Conservation (phyloP, 208 protist genomes). For the Crithidia brevicula region DNA sequence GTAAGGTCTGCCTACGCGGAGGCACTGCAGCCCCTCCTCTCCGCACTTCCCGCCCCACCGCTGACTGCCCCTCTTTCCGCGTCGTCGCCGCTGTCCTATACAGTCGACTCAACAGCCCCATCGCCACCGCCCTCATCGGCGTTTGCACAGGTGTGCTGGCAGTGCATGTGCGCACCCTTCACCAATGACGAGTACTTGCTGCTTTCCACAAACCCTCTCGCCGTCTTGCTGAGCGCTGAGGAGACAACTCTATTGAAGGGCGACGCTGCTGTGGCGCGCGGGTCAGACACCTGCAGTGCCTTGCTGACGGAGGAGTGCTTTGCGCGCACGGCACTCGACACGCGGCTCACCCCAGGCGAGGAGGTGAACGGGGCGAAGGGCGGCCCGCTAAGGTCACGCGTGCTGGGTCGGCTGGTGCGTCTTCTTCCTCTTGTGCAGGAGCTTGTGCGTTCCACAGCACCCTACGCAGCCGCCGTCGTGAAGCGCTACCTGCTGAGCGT, state of each 20-base stretch:
- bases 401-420: conserved; percentile 43
- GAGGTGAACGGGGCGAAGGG: conserved; percentile 18
- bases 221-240: conserved; percentile 19
- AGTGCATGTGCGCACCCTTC: conserved; percentile 28
- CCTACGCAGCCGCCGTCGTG: conserved; percentile 8
- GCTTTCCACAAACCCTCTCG: conserved; percentile 30
- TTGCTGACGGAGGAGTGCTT: conserved; percentile 27
- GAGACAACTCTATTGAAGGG: neutral
- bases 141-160: conserved; percentile 30
- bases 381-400: conserved; percentile 23
- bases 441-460: neutral
- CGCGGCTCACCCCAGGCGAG: conserved; percentile 5
- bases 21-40: conserved; percentile 14
- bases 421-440: conserved; percentile 30
- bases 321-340: conserved; percentile 17
- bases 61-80: neutral
- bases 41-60: conserved; percentile 16
- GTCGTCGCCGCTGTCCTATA: neutral
- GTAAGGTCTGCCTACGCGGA: conserved; percentile 10
- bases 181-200: conserved; percentile 23
- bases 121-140: neutral
- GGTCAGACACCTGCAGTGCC: conserved; percentile 2
- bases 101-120: neutral
- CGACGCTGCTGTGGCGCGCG: neutral
- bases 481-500: conserved; percentile 49